phyloP scores from a whole-genome alignment of 2,329 filamentous ascomycete species.

The Botrytis pseudocinerea region DNA sequence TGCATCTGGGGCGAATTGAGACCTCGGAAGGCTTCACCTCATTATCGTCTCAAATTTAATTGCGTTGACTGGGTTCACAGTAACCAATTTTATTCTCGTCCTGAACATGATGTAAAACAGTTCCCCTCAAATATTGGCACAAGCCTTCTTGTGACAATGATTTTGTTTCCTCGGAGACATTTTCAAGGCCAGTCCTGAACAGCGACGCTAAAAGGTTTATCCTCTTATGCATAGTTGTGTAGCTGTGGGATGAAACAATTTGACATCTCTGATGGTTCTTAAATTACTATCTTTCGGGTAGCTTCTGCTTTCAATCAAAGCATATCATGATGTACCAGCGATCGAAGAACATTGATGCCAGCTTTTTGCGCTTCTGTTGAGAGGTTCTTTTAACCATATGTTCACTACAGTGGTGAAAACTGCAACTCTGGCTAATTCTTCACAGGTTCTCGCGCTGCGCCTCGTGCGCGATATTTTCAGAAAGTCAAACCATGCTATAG shows the following conservation, averaged over 20 bases:
- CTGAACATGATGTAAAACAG: not conserved
- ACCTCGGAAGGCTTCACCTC: not conserved
- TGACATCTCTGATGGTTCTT: not conserved
- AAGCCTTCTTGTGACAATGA: not conserved
- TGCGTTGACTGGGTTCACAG: not conserved
- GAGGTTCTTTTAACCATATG: not conserved
- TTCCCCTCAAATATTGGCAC: not conserved
- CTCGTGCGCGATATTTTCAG: not conserved
- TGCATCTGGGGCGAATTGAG: not conserved
- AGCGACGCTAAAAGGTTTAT: not conserved
- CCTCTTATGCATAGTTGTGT: not conserved
- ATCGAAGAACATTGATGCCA: not conserved
- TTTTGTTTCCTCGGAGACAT: not conserved
- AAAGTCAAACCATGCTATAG: not conserved
- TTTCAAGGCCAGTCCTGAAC: not conserved
- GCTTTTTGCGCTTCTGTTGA: not conserved
- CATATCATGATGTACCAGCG: not conserved
- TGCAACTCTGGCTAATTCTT: not conserved
- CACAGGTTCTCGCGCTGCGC: not conserved
- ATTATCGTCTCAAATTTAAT: not conserved
- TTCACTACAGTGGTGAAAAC: not conserved
- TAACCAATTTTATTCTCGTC: not conserved
- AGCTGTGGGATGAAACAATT: not conserved
- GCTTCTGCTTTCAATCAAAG: not conserved
- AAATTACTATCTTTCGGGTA: not conserved